Evolutionary conservation across 2,329 filamentous ascomycete species (phyloP).

Genomic region (Penicillium sp.): DNA sequence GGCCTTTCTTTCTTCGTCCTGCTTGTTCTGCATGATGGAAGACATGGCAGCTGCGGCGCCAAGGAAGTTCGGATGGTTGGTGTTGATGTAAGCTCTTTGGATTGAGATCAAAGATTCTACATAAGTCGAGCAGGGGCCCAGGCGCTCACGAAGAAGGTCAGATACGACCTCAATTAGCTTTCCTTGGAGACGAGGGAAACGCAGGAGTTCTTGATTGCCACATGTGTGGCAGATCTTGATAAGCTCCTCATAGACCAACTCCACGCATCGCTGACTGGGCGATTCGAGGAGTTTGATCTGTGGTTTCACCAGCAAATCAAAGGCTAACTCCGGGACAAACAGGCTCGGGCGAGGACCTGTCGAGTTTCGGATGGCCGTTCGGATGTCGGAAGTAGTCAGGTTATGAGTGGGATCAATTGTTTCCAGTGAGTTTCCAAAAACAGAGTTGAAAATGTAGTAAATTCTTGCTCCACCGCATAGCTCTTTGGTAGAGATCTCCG

Average conservation of each 20-base stretch:
- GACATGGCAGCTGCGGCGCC: slow-evolving; percentile 97
- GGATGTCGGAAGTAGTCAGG: slow-evolving; percentile 88
- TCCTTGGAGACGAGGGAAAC: slow-evolving; percentile 88
- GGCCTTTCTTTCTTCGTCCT: slow-evolving; percentile 85
- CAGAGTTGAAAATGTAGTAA: slow-evolving; percentile 99
- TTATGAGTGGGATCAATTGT: slow-evolving; percentile 96
- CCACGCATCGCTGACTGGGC: slow-evolving; percentile 92
- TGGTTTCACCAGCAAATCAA: slow-evolving; percentile 94
- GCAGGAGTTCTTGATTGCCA: slow-evolving; percentile 86
- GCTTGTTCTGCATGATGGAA: slow-evolving; percentile 89
- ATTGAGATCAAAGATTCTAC: slow-evolving; percentile 97
- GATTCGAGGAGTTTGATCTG: slow-evolving; percentile 97
- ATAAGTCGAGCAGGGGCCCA: slow-evolving; percentile 85
- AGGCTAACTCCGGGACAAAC: slow-evolving; percentile 96
- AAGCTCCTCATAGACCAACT: slow-evolving; percentile 96
- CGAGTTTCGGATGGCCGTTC: slow-evolving; percentile 96
- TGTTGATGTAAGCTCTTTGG: slow-evolving; percentile 98
- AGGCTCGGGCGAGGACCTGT: slow-evolving; percentile 92
- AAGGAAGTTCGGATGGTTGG: slow-evolving; percentile 97
- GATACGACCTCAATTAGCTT: slow-evolving; percentile 98
- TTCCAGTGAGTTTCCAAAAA: slow-evolving; percentile 94
- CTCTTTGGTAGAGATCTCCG: slow-evolving; percentile 97
- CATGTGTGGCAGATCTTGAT: slow-evolving; percentile 99
- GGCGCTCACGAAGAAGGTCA: slow-evolving; percentile 84
- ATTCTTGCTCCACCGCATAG: slow-evolving; percentile 91